Evolutionary conservation across 106 monocot genomes (phyloP), one percentile per base, ranked within the genome.

Genomic region (Phalaenopsis equestris): DNA sequence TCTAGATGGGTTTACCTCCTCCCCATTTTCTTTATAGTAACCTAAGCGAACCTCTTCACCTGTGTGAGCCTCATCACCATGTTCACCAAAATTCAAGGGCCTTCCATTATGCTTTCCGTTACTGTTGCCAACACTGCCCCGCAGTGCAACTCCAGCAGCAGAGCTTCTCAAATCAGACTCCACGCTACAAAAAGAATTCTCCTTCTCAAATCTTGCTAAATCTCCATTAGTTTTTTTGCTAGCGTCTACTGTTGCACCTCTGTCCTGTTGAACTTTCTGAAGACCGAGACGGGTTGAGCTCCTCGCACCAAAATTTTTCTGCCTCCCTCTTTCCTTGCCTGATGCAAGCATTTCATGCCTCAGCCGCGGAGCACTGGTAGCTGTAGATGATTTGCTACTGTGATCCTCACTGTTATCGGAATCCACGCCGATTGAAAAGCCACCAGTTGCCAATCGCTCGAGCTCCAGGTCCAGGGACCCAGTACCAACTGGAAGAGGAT

Each of bases 401-500:
- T 85, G 80, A 30, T 95, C 95, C 78, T 99, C 94, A 21, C 94
- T 93, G 70, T 88, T 90, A n/a, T 93, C 98, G 15, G 94, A 94
- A 76, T 95, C 89, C 8, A 72, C 61, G 21, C 95, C 95, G 43
- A 85, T 73, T 10, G 86, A 82, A 73, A 93, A 95, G 0, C 81
- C 82, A 5, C 52, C 47, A 15, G 43, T 77, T 24, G 75, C 84
- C 47, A 89, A 65, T 9, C 78, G 76, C 48, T 85, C 90, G 43
- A 94, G 83, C 72, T 88, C 86, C 2, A 79, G 82, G 75, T 87
- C 80, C 55, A 88, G 4, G 45, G n/a, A 24, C 67, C 56, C 72
- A 65, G 79, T 17, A 6, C 47, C 55, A 11, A 15, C 14, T 9
- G 42, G 41, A 84, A 41, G 43, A 77, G 73, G 42, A 68, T 42